Evolutionary conservation across 1,139 yeast genomes (phyloP), one percentile per base, ranked within the genome.

Genomic region (Candida sojae): DNA sequence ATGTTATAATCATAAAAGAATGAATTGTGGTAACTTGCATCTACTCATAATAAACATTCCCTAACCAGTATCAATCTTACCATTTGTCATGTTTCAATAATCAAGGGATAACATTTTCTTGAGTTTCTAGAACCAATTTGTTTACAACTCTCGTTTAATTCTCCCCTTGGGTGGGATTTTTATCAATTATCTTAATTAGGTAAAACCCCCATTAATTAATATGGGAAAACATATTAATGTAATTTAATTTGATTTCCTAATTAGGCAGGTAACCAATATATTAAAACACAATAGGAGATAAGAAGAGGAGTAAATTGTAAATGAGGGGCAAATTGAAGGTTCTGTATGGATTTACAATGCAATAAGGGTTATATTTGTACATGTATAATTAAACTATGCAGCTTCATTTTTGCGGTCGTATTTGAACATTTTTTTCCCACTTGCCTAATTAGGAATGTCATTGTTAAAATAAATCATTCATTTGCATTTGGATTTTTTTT

Each of bases 381-480:
- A 17, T 2, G 3, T 17, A 17, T 17, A 17, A 17, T 17, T 17
- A 17, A 17, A 17, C 21, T 17, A 17, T 17, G 21, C 21, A 17
- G 21, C 21, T 17, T 2, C 21, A 17, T 17, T 17, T 17, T 17
- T 17, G 21, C 21, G 21, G 21, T 17, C 21, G 21, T 17, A 17
- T 17, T 17, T 17, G 3, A 17, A 17, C 3, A 17, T 17, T 3
- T 17, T 17, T 17, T 3, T 36, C 39, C 39, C 39, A 36, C 39
- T 36, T 36, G n/a, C 39, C 39, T 36, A 36, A 36, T 36, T 36
- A 36, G 39, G 39, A 11, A 13, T 26, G 17, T 35, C 39, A 10
- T 35, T 35, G 39, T 35, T 35, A 4, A 5, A 17, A 26, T 26
- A 26, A 26, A 26, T 26, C 29, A 26, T 6, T 34, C 25, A 17